Evolutionary conservation across 1,284 basidiomycete species (phyloP), one percentile per base, ranked within the genome.

Genomic region (Phellinidium pouzarii): DNA sequence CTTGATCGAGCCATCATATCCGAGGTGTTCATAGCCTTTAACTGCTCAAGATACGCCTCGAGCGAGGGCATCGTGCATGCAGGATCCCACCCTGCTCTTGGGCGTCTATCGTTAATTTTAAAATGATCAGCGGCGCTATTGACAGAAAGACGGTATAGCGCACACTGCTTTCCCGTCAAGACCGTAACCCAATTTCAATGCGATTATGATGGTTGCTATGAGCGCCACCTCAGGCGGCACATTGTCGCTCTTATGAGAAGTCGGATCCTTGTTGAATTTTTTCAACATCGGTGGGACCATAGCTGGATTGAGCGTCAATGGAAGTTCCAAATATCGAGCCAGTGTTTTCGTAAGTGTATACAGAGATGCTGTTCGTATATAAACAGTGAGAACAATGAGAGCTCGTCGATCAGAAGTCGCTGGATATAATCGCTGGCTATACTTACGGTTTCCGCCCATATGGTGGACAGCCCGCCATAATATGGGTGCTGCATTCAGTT

Each of bases 181-280:
- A 1, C 91, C 91, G 61, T 94, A 93, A 8, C 84, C 76, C 71
- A 94, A 72, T 68, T 93, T 94, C 64, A 93, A 72, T 26, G 84
- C 79, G 3, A 93, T 72, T 14, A 93, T 73, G 49, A 79, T 77
- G 5, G 75, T 75, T 0, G 80, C 81, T 44, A 81, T 69, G 20
- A 94, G 69, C 4, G 80, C 76, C 23, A 91, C 71, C 64, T 95
- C 93, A n/a, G 87, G 80, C 7, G 91, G 82, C 19, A 80, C 74
- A 60, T 76, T 78, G 64, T 87, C 84, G 53, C 72, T 53, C 53
- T 72, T 74, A 63, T 81, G 78, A 36, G 66, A 65, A 37, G 68
- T 68, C 14, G 72, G 69, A 57, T 79, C 78, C n/a, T 63, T 61
- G 29, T 61, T 60, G 53, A 67, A 71, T 8, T 62, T 54, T 27